Evolutionary conservation across 2,329 filamentous ascomycete genomes (phyloP).

Genomic region (Teratosphaeria nubilosa): DNA sequence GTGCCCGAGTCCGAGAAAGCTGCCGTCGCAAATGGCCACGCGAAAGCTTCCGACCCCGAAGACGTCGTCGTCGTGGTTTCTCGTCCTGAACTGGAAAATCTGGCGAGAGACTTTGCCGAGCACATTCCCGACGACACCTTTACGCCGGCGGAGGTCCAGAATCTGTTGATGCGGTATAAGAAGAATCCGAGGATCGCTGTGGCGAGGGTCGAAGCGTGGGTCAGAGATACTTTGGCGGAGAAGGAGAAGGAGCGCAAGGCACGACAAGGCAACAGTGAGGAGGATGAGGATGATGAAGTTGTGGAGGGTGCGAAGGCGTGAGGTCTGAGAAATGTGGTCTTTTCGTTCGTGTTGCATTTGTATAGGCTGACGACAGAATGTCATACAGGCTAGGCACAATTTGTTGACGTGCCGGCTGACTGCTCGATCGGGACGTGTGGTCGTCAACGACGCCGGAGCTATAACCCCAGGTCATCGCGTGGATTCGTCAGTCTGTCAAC

Average conservation of each 20-base stretch:
- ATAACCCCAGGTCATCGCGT: too few species aligned
- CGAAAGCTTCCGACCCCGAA: neutral
- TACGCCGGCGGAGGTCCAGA: conserved; percentile 45
- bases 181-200: conserved; percentile 38
- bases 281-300: conserved; percentile 6
- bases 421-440: too few species aligned
- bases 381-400: too few species aligned
- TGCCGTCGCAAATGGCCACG: conserved; percentile 6
- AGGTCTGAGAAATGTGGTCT: neutral
- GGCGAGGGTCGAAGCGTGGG: conserved; percentile 34
- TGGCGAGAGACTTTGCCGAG: conserved; percentile 38
- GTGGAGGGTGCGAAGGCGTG: neutral
- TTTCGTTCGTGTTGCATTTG: neutral
- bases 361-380: neutral
- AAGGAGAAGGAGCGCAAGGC: conserved; percentile 9
- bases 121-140: conserved; percentile 38
- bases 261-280: neutral
- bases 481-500: too few species aligned
- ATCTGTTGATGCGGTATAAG: conserved; percentile 42
- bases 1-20: neutral
- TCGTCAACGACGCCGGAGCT: too few species aligned
- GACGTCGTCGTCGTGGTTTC: conserved; percentile 9
- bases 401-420: too few species aligned
- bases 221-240: conserved; percentile 17
- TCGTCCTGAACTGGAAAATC: conserved; percentile 24